phyloP scores from a whole-genome alignment of 257 asterid species.

The Apocynum venetum region DNA sequence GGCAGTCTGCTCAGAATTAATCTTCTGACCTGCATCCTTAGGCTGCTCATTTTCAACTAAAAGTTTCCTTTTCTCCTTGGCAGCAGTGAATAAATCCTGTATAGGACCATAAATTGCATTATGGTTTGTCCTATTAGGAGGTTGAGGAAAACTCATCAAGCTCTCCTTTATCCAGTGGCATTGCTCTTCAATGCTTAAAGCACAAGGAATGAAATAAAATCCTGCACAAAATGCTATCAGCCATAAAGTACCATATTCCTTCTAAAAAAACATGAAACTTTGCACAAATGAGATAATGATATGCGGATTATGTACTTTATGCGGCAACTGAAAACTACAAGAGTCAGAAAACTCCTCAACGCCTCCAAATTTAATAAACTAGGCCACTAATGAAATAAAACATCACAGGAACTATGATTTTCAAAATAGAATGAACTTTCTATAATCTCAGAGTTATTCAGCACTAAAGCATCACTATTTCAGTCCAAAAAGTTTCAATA shows the following conservation, averaged over 20 bases:
- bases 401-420: background rate
- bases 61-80: slow-evolving; percentile 53
- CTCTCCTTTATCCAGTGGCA: slow-evolving; percentile 83
- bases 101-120: slow-evolving; percentile 80
- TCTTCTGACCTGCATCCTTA: slow-evolving; percentile 24
- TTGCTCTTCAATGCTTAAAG: slow-evolving; percentile 71
- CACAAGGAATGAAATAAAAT: slow-evolving; percentile 87
- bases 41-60: slow-evolving; percentile 42
- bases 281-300: background rate
- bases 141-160: slow-evolving; percentile 76
- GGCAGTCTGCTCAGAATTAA: slow-evolving; percentile 17
- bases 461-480: background rate
- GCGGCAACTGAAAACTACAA: background rate
- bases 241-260: background rate
- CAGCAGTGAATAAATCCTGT: slow-evolving; percentile 60
- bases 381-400: background rate
- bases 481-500: background rate
- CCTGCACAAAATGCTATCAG: slow-evolving; percentile 37
- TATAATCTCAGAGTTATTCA: background rate
- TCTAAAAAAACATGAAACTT: background rate
- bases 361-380: background rate
- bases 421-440: background rate
- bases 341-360: background rate
- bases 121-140: slow-evolving; percentile 89
- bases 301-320: background rate